Conservation (phyloP, 2,329 filamentous ascomycete species). For the Fusarium sp. region DNA sequence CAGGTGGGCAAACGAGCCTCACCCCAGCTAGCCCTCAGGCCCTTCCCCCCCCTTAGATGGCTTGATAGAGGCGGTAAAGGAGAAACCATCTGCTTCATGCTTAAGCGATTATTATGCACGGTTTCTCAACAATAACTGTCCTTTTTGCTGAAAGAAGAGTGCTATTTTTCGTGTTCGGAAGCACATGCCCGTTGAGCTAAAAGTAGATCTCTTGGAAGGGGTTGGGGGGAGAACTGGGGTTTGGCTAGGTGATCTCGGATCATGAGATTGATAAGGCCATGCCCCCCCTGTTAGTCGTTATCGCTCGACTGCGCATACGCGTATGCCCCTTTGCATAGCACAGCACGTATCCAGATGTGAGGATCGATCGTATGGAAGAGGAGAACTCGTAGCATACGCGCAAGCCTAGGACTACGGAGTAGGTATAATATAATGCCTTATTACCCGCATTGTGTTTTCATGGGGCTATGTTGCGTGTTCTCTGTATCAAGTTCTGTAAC, state of each 20-base stretch:
- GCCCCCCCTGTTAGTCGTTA: slow-evolving; percentile 13
- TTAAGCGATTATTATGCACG: slow-evolving; percentile 28
- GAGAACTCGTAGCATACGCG: slow-evolving; percentile 29
- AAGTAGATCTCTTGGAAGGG: slow-evolving; percentile 27
- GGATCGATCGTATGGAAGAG: slow-evolving; percentile 15
- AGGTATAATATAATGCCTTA: neutral
- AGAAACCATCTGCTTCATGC: slow-evolving; percentile 12
- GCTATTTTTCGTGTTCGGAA: slow-evolving; percentile 24
- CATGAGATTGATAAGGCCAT: slow-evolving; percentile 47
- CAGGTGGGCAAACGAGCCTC: neutral
- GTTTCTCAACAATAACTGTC: slow-evolving; percentile 3
- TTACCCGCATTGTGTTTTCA: slow-evolving; percentile 4
- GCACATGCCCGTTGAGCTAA: slow-evolving; percentile 23
- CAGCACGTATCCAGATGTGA: slow-evolving; percentile 2
- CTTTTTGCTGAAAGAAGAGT: slow-evolving; percentile 1
- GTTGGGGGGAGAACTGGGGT: slow-evolving; percentile 27
- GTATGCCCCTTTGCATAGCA: slow-evolving; percentile 17
- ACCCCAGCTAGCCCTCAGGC: slow-evolving; percentile 6
- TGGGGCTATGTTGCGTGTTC: slow-evolving; percentile 27
- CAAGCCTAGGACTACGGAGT: slow-evolving; percentile 15
- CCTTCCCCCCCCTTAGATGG: slow-evolving; percentile 13
- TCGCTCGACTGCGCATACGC: slow-evolving; percentile 22
- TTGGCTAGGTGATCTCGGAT: slow-evolving; percentile 40
- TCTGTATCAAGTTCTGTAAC: slow-evolving; percentile 26
- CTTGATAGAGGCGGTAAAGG: slow-evolving; percentile 34